Evolutionary conservation across 75 land plant genomes (phyloP), one percentile per base, ranked within the genome.

Genomic region (Adiantum capillusveneris): DNA sequence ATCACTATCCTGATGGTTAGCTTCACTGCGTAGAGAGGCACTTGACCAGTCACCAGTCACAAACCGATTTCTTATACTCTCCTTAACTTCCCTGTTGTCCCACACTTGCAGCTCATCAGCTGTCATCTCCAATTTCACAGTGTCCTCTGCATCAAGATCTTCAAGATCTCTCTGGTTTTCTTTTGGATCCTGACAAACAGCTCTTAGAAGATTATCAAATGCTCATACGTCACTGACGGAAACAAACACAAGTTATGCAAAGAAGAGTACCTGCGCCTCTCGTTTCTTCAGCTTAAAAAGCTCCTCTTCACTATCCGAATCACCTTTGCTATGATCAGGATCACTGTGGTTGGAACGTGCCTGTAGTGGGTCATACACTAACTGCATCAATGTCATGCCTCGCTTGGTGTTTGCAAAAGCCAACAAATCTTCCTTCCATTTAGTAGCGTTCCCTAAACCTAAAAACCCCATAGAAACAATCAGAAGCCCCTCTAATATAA

Each of bases 11-110:
- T 57, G 65, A 21, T 62, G 64, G 29, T 62, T 59, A 12, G 12
- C 61, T 59, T 71, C 70, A 54, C 73, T 73, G 65, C 91, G 65
- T 12, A 13, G 56, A 44, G 88, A 76, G 54, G 82, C 88, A 70
- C 90, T 90, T 34, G 69, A 69, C 96, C 96, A 90, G 54, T 84
- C 88, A 30, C 97, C 97, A 46, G 99, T 90, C 37, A 95, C 97
- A 84, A 95, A 87, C 20, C 89, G 87, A 54, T 95, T 81, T 64
- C 97, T 88, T 52, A 95, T 76, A 25, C 74, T 75, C 56, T 82
- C 76, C 30, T 79, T 48, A 16, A 73, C 22, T n/a, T 83, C 84
- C 44, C 58, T 65, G 44, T 76, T 61, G 51, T 53, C 64, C 96
- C 99, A 90, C 39, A 92, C 72, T 19, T 64, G 78, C 16, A 62